Evolutionary conservation across 257 asterid genomes (phyloP).

Genomic region (Dorcoceras hygrometricum): DNA sequence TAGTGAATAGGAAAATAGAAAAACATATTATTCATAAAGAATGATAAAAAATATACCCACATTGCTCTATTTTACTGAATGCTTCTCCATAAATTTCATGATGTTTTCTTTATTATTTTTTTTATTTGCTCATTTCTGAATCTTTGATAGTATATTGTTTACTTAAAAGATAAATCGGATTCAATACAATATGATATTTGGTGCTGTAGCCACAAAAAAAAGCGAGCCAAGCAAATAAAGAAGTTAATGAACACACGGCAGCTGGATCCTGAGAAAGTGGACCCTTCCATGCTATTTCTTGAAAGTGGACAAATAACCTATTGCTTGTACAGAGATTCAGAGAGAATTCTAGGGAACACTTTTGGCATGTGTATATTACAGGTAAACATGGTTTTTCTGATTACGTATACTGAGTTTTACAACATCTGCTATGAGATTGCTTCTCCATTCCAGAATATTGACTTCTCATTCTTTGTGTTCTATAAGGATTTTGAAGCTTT

Average conservation of each 20-base stretch:
- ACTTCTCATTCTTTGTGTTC: constrained; percentile 13
- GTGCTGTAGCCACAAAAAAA: constrained; percentile 64
- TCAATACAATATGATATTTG: constrained; percentile 10
- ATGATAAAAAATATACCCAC: not conserved
- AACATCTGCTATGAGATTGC: not conserved
- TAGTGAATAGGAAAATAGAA: no score
- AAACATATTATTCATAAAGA: no score
- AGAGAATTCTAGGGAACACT: constrained; percentile 94
- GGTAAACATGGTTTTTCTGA: constrained; percentile 36
- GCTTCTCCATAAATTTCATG: constrained; percentile 10
- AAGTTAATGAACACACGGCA: constrained; percentile 63
- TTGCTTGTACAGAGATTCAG: constrained; percentile 87
- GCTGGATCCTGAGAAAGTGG: constrained; percentile 74
- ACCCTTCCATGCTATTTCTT: constrained; percentile 68
- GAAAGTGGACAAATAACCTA: constrained; percentile 73
- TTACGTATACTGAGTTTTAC: not conserved
- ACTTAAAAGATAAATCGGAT: not conserved
- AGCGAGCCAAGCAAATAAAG: constrained; percentile 80
- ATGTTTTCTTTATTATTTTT: not conserved
- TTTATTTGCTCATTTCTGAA: not conserved
- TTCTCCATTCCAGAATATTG: constrained; percentile 2
- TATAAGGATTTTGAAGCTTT: constrained; percentile 88
- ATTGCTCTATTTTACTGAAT: not conserved
- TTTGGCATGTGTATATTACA: constrained; percentile 97
- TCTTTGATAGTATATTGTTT: constrained; percentile 14